Conservation (phyloP, 495 filamentous ascomycete genomes). For the Xylaria bambusicola region DNA sequence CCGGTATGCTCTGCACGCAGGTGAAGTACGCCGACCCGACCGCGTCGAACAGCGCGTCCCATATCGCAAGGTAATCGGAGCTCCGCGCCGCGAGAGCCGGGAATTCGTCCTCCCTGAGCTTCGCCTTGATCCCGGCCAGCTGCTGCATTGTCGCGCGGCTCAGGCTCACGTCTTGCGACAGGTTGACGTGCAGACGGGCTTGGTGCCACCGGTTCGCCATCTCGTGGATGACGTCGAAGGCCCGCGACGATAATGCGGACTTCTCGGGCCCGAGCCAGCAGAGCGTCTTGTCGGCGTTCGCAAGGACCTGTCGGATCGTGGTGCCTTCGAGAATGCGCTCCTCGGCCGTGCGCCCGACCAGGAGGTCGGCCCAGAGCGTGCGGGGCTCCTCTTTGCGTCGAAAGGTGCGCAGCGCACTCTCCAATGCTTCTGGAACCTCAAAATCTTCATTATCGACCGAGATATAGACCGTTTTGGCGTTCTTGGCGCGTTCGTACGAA, state of each 20-base stretch:
- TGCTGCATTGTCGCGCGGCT: conserved; percentile 11
- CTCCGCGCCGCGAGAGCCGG: not conserved
- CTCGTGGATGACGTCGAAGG: conserved; percentile 23
- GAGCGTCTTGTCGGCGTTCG: conserved; percentile 28
- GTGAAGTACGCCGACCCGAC: conserved; percentile 25
- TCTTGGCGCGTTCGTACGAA: conserved; percentile 26
- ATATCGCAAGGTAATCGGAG: conserved; percentile 15
- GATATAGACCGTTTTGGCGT: conserved; percentile 4
- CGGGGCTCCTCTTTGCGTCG: conserved; percentile 27
- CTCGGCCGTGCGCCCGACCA: conserved; percentile 25
- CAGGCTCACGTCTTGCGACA: conserved; percentile 8
- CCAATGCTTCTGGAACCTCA: conserved; percentile 22
- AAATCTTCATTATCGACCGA: conserved; percentile 19
- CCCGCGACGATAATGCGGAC: conserved; percentile 16
- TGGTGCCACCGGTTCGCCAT: conserved; percentile 20
- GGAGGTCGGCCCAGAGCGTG: conserved; percentile 29
- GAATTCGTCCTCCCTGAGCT: not conserved
- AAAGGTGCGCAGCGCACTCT: conserved; percentile 25
- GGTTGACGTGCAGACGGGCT: conserved; percentile 14
- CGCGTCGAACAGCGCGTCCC: conserved; percentile 17
- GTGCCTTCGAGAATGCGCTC: conserved; percentile 23
- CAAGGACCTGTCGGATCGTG: conserved; percentile 17
- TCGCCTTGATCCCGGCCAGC: conserved; percentile 6
- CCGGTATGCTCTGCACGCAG: conserved; percentile 22
- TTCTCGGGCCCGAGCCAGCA: conserved; percentile 28